Conservation (phyloP, 495 filamentous ascomycete species). For the Tuber aestivum region DNA sequence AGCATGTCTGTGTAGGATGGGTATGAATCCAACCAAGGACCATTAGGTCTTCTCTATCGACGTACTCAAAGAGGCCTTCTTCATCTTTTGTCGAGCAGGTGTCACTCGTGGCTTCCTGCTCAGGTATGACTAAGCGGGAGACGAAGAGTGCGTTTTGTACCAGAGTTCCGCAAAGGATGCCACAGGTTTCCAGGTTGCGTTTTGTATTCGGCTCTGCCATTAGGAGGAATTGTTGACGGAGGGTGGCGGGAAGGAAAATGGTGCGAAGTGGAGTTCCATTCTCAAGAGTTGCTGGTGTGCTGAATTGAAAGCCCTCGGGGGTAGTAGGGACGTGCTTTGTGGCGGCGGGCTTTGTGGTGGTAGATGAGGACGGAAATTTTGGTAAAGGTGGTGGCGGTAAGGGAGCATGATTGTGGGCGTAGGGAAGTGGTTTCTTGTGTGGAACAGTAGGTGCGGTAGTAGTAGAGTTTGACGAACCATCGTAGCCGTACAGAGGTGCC, state of each 20-base stretch:
- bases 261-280: constrained; percentile 79
- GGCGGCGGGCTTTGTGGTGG: constrained; percentile 44
- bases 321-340: constrained; percentile 41
- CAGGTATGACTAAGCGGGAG: constrained; percentile 76
- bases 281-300: constrained; percentile 78
- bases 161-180: constrained; percentile 81
- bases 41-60: constrained; percentile 75
- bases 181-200: constrained; percentile 84
- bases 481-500: constrained; percentile 50
- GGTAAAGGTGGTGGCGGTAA: constrained; percentile 12
- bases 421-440: constrained; percentile 7
- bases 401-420: constrained; percentile 9
- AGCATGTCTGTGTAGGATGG: constrained; percentile 92
- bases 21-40: constrained; percentile 98
- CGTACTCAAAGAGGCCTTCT: constrained; percentile 74
- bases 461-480: neutral
- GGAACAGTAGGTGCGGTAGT: constrained; percentile 10
- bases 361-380: neutral
- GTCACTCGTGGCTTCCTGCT: constrained; percentile 80
- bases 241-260: constrained; percentile 70
- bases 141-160: constrained; percentile 93
- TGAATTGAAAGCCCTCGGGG: constrained; percentile 61
- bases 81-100: constrained; percentile 93
- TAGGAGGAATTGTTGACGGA: constrained; percentile 66
- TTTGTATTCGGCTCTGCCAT: constrained; percentile 69